These are phyloP conservation scores for Tillandsia fasciculata DNA, from an alignment of 176 grass and related monocot species.

Conservation along the genomic window DNA sequence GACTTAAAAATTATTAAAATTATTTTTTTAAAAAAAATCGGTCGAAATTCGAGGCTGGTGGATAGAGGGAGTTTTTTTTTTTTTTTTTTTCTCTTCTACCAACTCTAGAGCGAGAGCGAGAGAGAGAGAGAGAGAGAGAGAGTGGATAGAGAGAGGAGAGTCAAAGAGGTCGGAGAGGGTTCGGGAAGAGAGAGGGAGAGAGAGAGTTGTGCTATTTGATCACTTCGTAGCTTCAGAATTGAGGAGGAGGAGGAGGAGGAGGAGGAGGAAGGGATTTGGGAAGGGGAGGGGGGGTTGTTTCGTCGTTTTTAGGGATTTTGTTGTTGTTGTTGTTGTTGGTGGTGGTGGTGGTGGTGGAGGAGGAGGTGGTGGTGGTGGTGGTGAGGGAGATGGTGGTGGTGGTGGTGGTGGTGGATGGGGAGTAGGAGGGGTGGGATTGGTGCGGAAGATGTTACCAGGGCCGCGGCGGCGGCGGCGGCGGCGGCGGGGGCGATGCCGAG, in stretches of 20 bases:
- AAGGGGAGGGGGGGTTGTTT: background rate
- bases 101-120: too few species aligned
- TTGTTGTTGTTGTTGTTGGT: background rate
- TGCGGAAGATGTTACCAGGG: slow-evolving; percentile 3
- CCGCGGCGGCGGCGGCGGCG: slow-evolving; percentile 12
- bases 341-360: too few species aligned
- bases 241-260: too few species aligned
- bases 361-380: slow-evolving; percentile 1
- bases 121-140: too few species aligned
- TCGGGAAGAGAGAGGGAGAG: too few species aligned
- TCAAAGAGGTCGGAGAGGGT: too few species aligned
- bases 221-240: too few species aligned
- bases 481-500: slow-evolving; percentile 39
- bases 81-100: background rate
- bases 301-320: slow-evolving; percentile 1
- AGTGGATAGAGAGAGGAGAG: too few species aligned
- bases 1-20: slow-evolving; percentile 26
- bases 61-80: background rate
- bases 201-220: too few species aligned
- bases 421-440: slow-evolving; percentile 26
- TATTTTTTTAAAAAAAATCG: slow-evolving; percentile 29
- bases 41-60: slow-evolving; percentile 44
- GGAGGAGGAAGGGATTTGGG: background rate
- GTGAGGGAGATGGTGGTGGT: slow-evolving; percentile 19
- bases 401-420: slow-evolving; percentile 45